These are phyloP conservation scores for Dimargaris cristalligena DNA, from an alignment of 192 early-diverging fungal genomes.

Conservation along the genomic window DNA sequence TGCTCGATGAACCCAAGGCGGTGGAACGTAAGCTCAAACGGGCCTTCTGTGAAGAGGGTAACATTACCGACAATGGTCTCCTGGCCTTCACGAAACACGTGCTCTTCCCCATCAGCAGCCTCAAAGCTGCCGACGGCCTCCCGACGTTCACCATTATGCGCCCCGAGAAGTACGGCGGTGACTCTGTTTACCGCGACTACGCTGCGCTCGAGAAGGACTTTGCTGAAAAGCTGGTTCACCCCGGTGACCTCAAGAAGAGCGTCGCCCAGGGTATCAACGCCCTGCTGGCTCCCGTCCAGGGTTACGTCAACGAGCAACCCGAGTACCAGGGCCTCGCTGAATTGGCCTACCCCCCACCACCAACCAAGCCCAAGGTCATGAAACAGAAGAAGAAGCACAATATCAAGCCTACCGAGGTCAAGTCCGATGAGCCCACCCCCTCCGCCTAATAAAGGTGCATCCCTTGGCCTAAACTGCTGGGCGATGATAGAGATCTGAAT, in stretches of 20 bases:
- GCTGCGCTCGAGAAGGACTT: constrained; percentile 73
- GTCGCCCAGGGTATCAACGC: constrained; percentile 66
- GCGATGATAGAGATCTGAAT: no score
- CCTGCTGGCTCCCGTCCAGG: constrained; percentile 75
- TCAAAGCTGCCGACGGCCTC: constrained; percentile 26
- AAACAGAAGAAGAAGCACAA: constrained; percentile 38
- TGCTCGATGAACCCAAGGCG: constrained; percentile 67
- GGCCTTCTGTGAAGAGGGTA: constrained; percentile 96
- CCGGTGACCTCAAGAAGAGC: constrained; percentile 84
- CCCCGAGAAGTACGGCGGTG: constrained; percentile 83
- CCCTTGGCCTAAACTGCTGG: no score
- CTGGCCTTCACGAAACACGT: constrained; percentile 80
- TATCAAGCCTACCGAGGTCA: not conserved
- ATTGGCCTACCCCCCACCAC: constrained; percentile 68
- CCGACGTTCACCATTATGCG: constrained; percentile 51
- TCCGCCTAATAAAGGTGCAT: no score
- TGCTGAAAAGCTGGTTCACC: constrained; percentile 71
- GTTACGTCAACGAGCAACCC: constrained; percentile 43
- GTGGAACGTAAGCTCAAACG: constrained; percentile 78
- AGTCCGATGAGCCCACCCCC: not conserved
- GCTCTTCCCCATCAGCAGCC: constrained; percentile 71
- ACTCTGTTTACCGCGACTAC: constrained; percentile 52
- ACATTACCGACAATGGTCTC: constrained; percentile 79
- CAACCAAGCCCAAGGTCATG: constrained; percentile 30
- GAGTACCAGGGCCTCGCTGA: constrained; percentile 53